Evolutionary conservation across 345 rosid species (phyloP).

Genomic region (Chamaenerion angustifolium): DNA sequence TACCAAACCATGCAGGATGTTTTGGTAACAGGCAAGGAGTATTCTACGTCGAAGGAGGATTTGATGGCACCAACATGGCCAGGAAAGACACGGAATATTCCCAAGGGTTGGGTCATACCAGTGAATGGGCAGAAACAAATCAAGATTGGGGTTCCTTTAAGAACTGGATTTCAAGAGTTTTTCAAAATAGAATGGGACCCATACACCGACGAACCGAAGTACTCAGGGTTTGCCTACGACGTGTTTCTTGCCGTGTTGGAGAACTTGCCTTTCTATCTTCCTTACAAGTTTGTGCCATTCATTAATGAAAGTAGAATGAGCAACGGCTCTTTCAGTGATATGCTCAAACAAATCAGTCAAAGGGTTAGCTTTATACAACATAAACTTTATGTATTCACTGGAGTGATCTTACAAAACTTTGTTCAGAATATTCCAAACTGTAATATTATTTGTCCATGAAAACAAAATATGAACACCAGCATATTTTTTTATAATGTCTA

Average conservation of each 20-base stretch:
- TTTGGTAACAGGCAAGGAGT: background rate
- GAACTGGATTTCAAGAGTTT: slow-evolving; percentile 7
- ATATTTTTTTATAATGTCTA: too few species aligned
- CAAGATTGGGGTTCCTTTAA: slow-evolving; percentile 15
- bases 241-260: slow-evolving; percentile 7
- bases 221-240: slow-evolving; percentile 14
- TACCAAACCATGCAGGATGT: background rate
- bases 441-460: too few species aligned
- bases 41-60: background rate
- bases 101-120: slow-evolving; percentile 15
- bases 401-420: too few species aligned
- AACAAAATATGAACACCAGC: too few species aligned
- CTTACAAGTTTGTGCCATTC: slow-evolving; percentile 6
- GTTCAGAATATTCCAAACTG: too few species aligned
- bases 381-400: too few species aligned
- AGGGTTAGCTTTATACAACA: background rate
- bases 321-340: slow-evolving; percentile 6
- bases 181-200: slow-evolving; percentile 9
- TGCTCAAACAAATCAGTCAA: slow-evolving; percentile 3
- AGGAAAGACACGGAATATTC: slow-evolving; percentile 5
- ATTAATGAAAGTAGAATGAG: background rate
- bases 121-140: slow-evolving; percentile 5
- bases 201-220: background rate
- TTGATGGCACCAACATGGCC: slow-evolving; percentile 15
- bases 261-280: slow-evolving; percentile 9